These are phyloP conservation scores for Populus trichocarpa DNA, from an alignment of 441 rosid genomes.

Conservation along the genomic window DNA sequence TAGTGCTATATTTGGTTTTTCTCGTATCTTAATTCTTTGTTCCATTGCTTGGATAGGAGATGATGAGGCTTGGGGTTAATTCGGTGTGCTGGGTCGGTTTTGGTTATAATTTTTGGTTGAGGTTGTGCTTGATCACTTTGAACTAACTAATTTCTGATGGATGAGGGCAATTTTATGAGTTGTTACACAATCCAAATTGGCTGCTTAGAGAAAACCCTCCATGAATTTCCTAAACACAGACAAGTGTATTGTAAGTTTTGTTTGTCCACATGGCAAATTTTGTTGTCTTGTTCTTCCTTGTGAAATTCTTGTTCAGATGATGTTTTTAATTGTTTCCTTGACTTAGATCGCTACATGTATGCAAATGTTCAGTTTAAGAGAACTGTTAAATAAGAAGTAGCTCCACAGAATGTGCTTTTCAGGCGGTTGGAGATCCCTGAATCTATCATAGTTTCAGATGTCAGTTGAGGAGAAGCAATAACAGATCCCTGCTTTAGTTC, in stretches of 20 bases:
- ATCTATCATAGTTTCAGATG: no score
- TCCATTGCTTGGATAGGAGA: slow-evolving; percentile 10
- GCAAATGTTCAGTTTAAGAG: neutral
- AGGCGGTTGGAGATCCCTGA: no score
- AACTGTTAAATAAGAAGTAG: neutral
- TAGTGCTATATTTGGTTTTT: slow-evolving; percentile 9
- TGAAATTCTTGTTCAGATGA: neutral
- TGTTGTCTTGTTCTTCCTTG: neutral
- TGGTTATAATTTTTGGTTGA: slow-evolving; percentile 9
- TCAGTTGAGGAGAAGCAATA: no score
- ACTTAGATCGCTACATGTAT: neutral
- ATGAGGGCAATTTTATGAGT: slow-evolving; percentile 9
- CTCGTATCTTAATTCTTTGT: slow-evolving; percentile 11
- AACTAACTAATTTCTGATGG: slow-evolving; percentile 12
- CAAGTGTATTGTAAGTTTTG: slow-evolving; percentile 1
- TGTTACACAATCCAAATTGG: slow-evolving; percentile 19
- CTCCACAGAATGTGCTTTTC: neutral
- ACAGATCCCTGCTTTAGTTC: no score
- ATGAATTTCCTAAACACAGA: neutral
- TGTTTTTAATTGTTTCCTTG: neutral
- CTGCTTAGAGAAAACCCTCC: neutral
- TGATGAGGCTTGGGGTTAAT: neutral
- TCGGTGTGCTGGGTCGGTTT: neutral
- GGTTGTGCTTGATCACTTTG: neutral
- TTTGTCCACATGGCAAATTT: neutral